Conservation (phyloP, 2,329 filamentous ascomycete species). For the Pyricularia sp. region DNA sequence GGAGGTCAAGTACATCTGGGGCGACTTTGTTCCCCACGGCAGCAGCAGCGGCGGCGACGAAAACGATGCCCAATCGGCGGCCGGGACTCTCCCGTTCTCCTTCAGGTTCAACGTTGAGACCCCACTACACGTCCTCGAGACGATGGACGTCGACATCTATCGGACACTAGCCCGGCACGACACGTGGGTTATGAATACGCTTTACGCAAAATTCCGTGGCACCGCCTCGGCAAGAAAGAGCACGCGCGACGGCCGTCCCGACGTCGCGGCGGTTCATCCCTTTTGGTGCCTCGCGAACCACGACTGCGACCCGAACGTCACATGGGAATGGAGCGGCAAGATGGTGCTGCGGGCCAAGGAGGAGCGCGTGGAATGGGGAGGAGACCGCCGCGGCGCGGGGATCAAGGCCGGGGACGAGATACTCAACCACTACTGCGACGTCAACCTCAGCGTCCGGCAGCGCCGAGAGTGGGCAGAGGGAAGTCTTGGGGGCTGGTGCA, state of each 20-base stretch:
- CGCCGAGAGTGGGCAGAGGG: constrained; percentile 83
- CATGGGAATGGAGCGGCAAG: constrained; percentile 82
- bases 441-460: constrained; percentile 66
- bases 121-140: constrained; percentile 70
- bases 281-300: constrained; percentile 97
- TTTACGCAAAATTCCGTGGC: constrained; percentile 87
- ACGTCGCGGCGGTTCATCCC: constrained; percentile 87
- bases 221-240: constrained; percentile 82
- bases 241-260: constrained; percentile 68
- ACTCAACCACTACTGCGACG: constrained; percentile 89
- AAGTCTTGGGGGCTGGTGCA: constrained; percentile 80
- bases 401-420: constrained; percentile 77
- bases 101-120: constrained; percentile 67
- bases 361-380: constrained; percentile 39
- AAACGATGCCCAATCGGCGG: not conserved
- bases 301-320: constrained; percentile 88
- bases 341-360: constrained; percentile 62
- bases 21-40: constrained; percentile 52
- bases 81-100: constrained; percentile 59
- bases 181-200: constrained; percentile 79
- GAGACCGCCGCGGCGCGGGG: constrained; percentile 34
- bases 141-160: constrained; percentile 77
- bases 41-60: not conserved
- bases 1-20: constrained; percentile 61
- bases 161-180: constrained; percentile 49